phyloP scores from a whole-genome alignment of 345 rosid species.

The Lagerstroemia speciosa region DNA sequence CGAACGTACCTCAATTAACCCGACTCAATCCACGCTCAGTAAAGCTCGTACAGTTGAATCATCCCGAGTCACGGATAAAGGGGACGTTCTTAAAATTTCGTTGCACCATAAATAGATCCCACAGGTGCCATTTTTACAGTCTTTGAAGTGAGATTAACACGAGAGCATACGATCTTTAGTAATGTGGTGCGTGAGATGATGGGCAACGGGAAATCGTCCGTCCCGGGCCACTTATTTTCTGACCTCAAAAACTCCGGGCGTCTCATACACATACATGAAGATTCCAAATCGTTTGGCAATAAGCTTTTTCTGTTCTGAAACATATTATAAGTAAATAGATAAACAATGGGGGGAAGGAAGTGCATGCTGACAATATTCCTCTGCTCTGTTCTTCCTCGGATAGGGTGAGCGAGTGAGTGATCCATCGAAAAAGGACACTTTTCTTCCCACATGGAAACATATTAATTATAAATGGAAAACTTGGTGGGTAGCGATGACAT shows the following conservation, averaged over 20 bases:
- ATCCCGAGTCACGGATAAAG: no score
- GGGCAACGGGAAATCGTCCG: no score
- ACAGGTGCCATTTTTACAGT: no score
- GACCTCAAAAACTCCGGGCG: no score
- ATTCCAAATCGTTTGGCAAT: conserved; percentile 3
- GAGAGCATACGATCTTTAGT: no score
- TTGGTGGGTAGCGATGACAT: conserved; percentile 6
- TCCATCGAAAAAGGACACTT: not conserved
- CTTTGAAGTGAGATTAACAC: no score
- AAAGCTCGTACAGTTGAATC: no score
- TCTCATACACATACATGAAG: not conserved
- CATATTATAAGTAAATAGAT: not conserved
- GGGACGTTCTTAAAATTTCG: no score
- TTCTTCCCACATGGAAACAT: conserved; percentile 4
- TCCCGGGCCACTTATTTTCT: no score
- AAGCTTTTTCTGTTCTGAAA: conserved; percentile 3
- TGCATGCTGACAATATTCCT: conserved; percentile 11
- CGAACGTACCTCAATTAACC: not conserved
- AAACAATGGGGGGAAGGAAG: not conserved
- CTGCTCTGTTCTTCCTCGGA: conserved; percentile 11
- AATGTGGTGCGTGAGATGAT: not conserved
- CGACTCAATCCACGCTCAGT: no score
- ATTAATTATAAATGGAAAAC: conserved; percentile 1
- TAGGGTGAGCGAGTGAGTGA: conserved; percentile 1
- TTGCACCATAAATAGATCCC: no score